Evolutionary conservation across 805 yeast species (phyloP).

Genomic region (Barnettozyma sp.): DNA sequence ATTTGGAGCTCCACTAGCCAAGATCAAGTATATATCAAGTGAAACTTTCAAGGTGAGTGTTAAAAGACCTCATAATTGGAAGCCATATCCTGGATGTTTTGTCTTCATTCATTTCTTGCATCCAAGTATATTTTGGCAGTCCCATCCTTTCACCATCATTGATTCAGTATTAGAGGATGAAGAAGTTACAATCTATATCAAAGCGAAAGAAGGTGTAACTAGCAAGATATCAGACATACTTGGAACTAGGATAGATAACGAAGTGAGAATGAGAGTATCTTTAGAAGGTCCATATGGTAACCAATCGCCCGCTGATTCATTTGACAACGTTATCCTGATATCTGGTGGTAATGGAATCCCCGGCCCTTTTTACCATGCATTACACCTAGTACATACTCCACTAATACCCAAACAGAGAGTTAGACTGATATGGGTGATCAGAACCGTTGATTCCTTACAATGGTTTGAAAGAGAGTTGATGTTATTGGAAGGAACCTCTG

Average conservation of each 20-base stretch:
- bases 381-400: conserved; percentile 22
- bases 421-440: conserved; percentile 58
- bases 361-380: conserved; percentile 40
- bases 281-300: conserved; percentile 63
- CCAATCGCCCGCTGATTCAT: conserved; percentile 31
- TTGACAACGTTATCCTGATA: conserved; percentile 34
- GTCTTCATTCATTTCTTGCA: conserved; percentile 52
- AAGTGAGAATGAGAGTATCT: conserved; percentile 29
- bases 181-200: conserved; percentile 38
- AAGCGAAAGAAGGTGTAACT: conserved; percentile 56
- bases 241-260: conserved; percentile 12
- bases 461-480: conserved; percentile 36
- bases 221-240: conserved; percentile 25
- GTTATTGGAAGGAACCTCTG: conserved; percentile 30
- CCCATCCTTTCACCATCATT: conserved; percentile 65
- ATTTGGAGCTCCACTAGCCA: conserved; percentile 21
- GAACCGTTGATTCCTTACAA: conserved; percentile 41
- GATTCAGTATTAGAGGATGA: conserved; percentile 33
- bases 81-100: conserved; percentile 47
- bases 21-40: conserved; percentile 26
- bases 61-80: conserved; percentile 33
- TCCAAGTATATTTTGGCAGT: conserved; percentile 52
- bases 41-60: conserved; percentile 40
- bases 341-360: conserved; percentile 52
- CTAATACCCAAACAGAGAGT: conserved; percentile 27